Percentiles rank a stretch among this genome's conserved stretches.
These are phyloP conservation scores for Parietichytrium sp. DNA, from an alignment of 108 stramenopile species.

Conservation along the genomic window DNA sequence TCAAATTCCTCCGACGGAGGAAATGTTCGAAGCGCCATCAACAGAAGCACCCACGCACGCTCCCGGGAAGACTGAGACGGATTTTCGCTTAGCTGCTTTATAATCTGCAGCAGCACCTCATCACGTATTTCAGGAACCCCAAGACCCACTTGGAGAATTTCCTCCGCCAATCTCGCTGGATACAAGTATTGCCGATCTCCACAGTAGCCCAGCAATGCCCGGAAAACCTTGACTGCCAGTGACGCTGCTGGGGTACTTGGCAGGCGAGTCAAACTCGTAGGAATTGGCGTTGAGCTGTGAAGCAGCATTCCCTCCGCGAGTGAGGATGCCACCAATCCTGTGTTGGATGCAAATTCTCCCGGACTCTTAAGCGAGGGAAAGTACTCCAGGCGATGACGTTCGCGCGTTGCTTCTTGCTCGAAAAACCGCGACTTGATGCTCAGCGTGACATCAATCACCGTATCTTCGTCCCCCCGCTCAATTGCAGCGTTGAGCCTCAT, in stretches of 20 bases:
- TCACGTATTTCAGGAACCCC: conserved; percentile 41
- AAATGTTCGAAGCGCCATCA: conserved; percentile 46
- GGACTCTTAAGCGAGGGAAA: conserved; percentile 41
- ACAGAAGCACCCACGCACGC: conserved; percentile 60
- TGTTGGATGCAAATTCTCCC: neutral
- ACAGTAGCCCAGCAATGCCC: conserved; percentile 34
- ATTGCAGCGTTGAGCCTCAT: conserved; percentile 27
- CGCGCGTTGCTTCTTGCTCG: conserved; percentile 22
- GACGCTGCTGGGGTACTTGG: neutral
- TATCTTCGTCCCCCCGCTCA: conserved; percentile 27
- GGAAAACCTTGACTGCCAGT: conserved; percentile 37
- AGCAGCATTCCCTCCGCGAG: conserved; percentile 20
- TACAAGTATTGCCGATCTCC: conserved; percentile 28
- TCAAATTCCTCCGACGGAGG: conserved; percentile 58
- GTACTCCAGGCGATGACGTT: neutral
- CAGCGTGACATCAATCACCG: conserved; percentile 22
- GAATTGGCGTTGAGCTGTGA: neutral
- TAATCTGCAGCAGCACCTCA: conserved; percentile 59
- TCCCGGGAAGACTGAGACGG: conserved; percentile 41
- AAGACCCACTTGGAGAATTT: conserved; percentile 16
- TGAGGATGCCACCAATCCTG: neutral
- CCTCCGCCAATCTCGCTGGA: conserved; percentile 8
- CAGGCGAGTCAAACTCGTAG: neutral
- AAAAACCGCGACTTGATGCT: conserved; percentile 33
- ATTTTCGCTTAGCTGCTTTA: conserved; percentile 64